These are phyloP conservation scores for Eremothecium sinecaudum DNA, from an alignment of 1,139 yeast genomes.

Conservation along the genomic window DNA sequence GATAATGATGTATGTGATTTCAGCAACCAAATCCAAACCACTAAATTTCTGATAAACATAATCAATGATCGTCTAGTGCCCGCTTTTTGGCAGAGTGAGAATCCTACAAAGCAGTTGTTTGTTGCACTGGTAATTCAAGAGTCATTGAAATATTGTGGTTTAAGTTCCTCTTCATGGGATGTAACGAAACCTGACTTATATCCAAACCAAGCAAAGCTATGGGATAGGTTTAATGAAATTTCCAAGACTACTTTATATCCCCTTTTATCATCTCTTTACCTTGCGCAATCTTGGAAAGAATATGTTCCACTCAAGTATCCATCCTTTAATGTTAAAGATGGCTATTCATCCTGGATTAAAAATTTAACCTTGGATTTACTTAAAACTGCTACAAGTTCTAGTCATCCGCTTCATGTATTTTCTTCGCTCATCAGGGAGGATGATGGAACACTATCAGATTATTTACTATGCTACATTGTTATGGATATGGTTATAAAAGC, in stretches of 20 bases:
- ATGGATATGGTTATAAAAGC: constrained; percentile 50
- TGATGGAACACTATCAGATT: constrained; percentile 59
- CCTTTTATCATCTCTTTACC: constrained; percentile 60
- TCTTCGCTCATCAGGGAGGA: constrained; percentile 62
- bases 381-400: constrained; percentile 37
- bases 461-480: constrained; percentile 71
- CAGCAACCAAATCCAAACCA: constrained; percentile 51
- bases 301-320: constrained; percentile 40
- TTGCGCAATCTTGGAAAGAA: constrained; percentile 41
- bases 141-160: constrained; percentile 55
- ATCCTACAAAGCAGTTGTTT: constrained; percentile 75
- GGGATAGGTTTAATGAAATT: constrained; percentile 58
- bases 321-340: constrained; percentile 37
- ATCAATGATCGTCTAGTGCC: constrained; percentile 64
- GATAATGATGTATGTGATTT: constrained; percentile 52
- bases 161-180: constrained; percentile 36
- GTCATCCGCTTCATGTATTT: constrained; percentile 53
- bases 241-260: constrained; percentile 74
- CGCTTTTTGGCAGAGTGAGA: constrained; percentile 81
- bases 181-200: constrained; percentile 28
- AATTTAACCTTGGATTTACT: constrained; percentile 58
- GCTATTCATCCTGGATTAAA: constrained; percentile 59
- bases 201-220: constrained; percentile 35
- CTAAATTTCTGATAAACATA: constrained; percentile 55
- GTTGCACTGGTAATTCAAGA: constrained; percentile 89